Evolutionary conservation across 495 filamentous ascomycete genomes (phyloP).

Genomic region (Neurospora sp.): DNA sequence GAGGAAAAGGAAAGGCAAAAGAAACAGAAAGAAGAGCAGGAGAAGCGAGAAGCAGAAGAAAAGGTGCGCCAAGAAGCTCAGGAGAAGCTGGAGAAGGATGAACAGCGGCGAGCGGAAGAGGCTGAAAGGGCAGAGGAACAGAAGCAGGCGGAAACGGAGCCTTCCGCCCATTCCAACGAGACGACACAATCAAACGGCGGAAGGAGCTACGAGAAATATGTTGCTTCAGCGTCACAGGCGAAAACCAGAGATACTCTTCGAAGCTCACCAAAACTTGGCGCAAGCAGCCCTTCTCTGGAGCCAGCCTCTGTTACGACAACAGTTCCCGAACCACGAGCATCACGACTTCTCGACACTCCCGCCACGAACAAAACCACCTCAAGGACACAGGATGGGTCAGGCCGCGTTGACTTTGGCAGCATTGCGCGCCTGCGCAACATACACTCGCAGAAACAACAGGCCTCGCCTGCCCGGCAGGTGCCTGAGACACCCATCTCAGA

Average conservation of each 20-base stretch:
- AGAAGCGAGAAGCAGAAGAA: background rate
- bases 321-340: slow-evolving; percentile 17
- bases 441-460: slow-evolving; percentile 7
- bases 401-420: slow-evolving; percentile 13
- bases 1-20: background rate
- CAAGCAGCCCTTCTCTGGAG: slow-evolving; percentile 1
- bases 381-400: slow-evolving; percentile 12
- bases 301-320: slow-evolving; percentile 2
- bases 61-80: slow-evolving; percentile 2
- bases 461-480: slow-evolving; percentile 1
- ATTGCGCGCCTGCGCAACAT: slow-evolving; percentile 1
- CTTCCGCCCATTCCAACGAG: slow-evolving; percentile 19
- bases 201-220: slow-evolving; percentile 33
- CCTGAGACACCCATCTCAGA: slow-evolving; percentile 35
- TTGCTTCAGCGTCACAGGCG: slow-evolving; percentile 3
- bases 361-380: slow-evolving; percentile 4
- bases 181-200: slow-evolving; percentile 35
- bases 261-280: background rate
- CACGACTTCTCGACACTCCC: slow-evolving; percentile 17
- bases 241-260: background rate
- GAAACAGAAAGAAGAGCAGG: background rate
- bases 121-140: background rate
- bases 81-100: slow-evolving; percentile 10
- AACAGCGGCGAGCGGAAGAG: background rate
- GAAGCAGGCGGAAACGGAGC: background rate